A percentile compares a stretch with the other conserved stretches of the same genome.
Conservation (phyloP, 345 rosid species). For the Salix caprea region DNA sequence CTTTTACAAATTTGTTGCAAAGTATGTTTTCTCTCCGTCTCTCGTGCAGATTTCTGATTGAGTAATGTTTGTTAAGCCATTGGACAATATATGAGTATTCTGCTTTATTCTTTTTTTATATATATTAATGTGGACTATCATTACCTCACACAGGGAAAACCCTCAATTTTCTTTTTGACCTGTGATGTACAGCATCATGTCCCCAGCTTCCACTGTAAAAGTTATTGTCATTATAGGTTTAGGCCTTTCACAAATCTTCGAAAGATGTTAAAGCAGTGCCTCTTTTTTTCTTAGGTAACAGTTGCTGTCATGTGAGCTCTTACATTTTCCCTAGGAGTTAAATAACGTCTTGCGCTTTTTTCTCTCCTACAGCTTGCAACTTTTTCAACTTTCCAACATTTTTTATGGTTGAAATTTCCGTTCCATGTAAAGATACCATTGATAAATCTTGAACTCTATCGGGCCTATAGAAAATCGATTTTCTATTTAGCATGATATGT, state of each 20-base stretch:
- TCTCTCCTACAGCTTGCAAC: too few relatives aligned
- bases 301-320: not conserved
- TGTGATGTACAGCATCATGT: not conserved
- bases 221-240: not conserved
- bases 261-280: not conserved
- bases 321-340: not conserved
- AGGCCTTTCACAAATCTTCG: not conserved
- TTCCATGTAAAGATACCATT: not conserved
- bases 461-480: too few relatives aligned
- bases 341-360: not conserved
- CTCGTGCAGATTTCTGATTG: not conserved
- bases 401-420: not conserved
- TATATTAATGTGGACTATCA: not conserved
- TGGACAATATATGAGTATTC: not conserved
- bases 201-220: not conserved
- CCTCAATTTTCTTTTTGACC: not conserved
- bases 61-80: not conserved
- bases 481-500: too few relatives aligned
- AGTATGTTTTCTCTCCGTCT: slow-evolving; percentile 37
- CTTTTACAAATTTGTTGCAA: slow-evolving; percentile 66
- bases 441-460: too few relatives aligned
- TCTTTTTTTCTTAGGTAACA: not conserved
- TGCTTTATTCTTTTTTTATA: not conserved
- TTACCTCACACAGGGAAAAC: not conserved
- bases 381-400: not conserved